These are phyloP conservation scores for Exidia glandulosa DNA, from an alignment of 768 basidiomycete species.

Conservation along the genomic window DNA sequence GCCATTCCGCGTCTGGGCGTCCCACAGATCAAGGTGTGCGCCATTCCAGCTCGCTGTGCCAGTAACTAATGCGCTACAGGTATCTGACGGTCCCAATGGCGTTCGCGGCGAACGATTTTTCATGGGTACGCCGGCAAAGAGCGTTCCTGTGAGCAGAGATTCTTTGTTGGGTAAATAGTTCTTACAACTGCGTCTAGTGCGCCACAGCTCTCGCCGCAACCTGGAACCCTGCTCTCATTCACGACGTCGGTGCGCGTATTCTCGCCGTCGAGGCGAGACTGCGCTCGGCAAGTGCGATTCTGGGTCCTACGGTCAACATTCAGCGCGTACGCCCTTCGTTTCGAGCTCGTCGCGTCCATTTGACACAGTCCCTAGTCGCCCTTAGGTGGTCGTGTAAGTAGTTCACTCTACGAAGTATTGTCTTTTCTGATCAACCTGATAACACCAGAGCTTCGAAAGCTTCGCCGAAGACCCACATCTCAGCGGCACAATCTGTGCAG, in stretches of 20 bases:
- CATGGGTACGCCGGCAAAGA: conserved; percentile 73
- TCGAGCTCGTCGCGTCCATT: background rate
- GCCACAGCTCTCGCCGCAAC: conserved; percentile 69
- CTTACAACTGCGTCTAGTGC: conserved; percentile 23
- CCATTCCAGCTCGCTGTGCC: background rate
- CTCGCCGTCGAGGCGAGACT: conserved; percentile 65
- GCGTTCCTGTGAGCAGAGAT: conserved; percentile 49
- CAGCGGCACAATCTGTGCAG: conserved; percentile 56
- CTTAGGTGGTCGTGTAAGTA: conserved; percentile 52
- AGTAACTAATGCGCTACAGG: conserved; percentile 24
- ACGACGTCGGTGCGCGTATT: conserved; percentile 49
- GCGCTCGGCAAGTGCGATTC: conserved; percentile 52
- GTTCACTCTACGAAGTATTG: background rate
- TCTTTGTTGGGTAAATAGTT: background rate
- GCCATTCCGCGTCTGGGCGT: conserved; percentile 53
- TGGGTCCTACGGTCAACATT: conserved; percentile 79
- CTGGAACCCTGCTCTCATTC: conserved; percentile 55
- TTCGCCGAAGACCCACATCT: conserved; percentile 72
- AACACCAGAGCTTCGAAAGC: conserved; percentile 55
- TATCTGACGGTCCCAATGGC: conserved; percentile 76
- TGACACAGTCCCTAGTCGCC: conserved; percentile 36
- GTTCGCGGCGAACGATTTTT: conserved; percentile 65
- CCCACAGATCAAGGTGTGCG: conserved; percentile 54
- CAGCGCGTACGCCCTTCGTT: conserved; percentile 44
- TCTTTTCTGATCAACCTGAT: background rate